Base-by-base conservation (phyloP, 352 stramenopile genomes). In the Phytophthora podocarpi region DNA sequence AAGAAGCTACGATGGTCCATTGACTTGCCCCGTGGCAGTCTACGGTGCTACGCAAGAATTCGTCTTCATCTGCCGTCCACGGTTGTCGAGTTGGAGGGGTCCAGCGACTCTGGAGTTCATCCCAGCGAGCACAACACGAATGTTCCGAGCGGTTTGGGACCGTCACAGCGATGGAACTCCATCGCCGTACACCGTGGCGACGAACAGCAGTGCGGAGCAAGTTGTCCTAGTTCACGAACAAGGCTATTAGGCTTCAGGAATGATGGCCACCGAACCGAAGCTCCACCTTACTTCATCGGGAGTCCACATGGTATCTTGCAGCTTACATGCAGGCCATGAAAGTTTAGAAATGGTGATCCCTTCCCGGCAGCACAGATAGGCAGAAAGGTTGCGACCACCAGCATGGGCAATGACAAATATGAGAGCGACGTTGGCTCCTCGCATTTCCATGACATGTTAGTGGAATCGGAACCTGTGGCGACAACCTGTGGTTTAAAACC, bases 1-100 rank as follows among this genome's bases (percentile, higher is more conserved):
- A 69, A 1, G 76, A 84, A 8, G 86, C 75, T 31, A 89, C 72
- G 2, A 91, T 57, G 1, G 72, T 41, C 86, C 86, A 95, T 26
- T 76, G 75, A 12, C 68, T 68, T 0, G 53, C 35, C 10, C 82
- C 79, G 28, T 90, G 74, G 16, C 51, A 35, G 1, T 30, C 27
- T 4, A 93, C 81, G 0, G 87, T 42, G 4, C 65, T 43, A 11
- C 46, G 32, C 30, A 93, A 57, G 10, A 43, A n/a, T 1, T 21
- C 18, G 46, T 95, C 86, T 67, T 95, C 84, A 0, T 60, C 32
- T 0, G 31, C 2, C 0, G 59, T 73, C 81, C 81, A 90, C 4
- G 69, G 63, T 12, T 58, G 67, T 32, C 65, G 67, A 51, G 69
- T 77, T 12, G 58, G 41, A 1, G 55, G 36, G 0, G 54, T 58